Evolutionary conservation across 2,329 filamentous ascomycete species (phyloP).

Genomic region (Colletotrichum sp.): DNA sequence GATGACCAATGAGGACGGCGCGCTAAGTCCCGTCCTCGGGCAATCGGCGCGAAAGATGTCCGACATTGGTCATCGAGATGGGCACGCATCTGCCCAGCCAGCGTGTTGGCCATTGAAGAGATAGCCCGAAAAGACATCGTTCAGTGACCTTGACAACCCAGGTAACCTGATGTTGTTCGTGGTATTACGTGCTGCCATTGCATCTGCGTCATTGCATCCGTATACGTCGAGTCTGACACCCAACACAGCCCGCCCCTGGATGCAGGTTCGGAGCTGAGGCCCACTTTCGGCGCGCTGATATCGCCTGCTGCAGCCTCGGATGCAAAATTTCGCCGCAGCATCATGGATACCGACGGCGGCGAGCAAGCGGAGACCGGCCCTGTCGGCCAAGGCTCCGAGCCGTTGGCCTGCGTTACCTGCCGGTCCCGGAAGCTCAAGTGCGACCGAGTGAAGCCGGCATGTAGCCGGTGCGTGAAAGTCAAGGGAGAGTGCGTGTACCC

Average conservation of each 20-base stretch:
- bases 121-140: neutral
- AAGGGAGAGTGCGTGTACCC: constrained; percentile 85
- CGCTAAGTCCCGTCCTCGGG: constrained; percentile 23
- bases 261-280: neutral
- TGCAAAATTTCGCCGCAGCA: neutral
- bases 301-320: neutral
- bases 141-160: neutral
- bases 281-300: constrained; percentile 2
- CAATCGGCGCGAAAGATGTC: constrained; percentile 28
- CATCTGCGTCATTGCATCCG: neutral
- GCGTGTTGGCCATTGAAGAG: neutral
- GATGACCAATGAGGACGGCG: neutral
- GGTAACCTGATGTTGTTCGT: neutral
- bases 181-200: neutral
- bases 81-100: neutral
- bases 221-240: neutral
- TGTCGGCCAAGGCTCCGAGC: constrained; percentile 32
- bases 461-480: constrained; percentile 78
- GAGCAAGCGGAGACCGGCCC: constrained; percentile 12
- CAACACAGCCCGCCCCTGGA: neutral
- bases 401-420: constrained; percentile 83
- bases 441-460: constrained; percentile 80
- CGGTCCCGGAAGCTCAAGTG: constrained; percentile 86
- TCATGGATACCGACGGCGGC: constrained; percentile 22
- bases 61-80: constrained; percentile 8